Conservation (phyloP, 371 early-diverging fungal genomes). For the Apophysomyces trapeziformis region DNA sequence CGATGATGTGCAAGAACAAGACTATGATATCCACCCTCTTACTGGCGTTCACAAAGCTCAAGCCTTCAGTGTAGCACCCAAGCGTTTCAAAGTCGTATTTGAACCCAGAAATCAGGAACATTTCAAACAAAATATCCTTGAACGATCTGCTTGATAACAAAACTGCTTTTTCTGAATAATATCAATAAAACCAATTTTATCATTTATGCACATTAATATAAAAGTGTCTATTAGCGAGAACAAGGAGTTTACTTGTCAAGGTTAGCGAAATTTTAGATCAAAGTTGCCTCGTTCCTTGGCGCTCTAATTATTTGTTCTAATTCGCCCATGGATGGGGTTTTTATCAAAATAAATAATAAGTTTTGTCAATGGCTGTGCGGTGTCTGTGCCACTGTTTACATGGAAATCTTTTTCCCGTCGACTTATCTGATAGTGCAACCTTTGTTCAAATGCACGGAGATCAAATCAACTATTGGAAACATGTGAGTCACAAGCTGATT, state of each 20-base stretch:
- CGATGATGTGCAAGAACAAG: neutral
- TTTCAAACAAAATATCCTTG: neutral
- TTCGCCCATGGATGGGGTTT: too few relatives aligned
- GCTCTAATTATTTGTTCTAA: too few relatives aligned
- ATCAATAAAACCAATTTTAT: neutral
- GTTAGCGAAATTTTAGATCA: too few relatives aligned
- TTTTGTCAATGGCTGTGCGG: too few relatives aligned
- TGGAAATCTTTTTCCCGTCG: conserved; percentile 8
- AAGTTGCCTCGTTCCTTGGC: too few relatives aligned
- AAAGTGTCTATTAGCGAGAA: too few relatives aligned
- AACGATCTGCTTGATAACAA: conserved; percentile 6
- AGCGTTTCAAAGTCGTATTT: conserved; percentile 2
- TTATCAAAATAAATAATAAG: too few relatives aligned
- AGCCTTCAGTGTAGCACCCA: neutral
- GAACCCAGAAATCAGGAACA: conserved; percentile 3
- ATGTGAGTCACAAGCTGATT: neutral
- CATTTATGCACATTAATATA: neutral
- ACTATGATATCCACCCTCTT: conserved; percentile 2
- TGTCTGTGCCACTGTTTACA: neutral
- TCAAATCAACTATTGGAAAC: neutral
- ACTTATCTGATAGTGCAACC: neutral
- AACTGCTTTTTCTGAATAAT: neutral
- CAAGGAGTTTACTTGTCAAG: too few relatives aligned
- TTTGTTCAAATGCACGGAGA: too few relatives aligned
- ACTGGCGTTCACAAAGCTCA: conserved; percentile 3